Conservation (phyloP, 495 filamentous ascomycete genomes). For the Xylaria telfairii region DNA sequence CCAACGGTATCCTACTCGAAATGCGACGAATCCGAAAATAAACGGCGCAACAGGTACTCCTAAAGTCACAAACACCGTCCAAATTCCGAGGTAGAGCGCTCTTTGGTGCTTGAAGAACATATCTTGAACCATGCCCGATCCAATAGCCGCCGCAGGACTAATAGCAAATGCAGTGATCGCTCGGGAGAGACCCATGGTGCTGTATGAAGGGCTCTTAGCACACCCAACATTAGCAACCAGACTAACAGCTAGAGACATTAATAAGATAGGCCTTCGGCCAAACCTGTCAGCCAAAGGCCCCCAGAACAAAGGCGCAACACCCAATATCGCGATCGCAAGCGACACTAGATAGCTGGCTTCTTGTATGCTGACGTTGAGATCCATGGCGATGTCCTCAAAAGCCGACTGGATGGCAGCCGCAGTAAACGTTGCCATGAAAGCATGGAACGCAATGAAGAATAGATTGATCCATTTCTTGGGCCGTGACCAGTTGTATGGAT, state of each 20-base stretch:
- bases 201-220: constrained; percentile 54
- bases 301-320: constrained; percentile 60
- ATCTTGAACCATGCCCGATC: constrained; percentile 61
- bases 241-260: background rate
- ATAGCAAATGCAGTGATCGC: constrained; percentile 60
- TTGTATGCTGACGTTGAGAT: constrained; percentile 49
- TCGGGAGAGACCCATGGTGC: constrained; percentile 51
- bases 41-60: constrained; percentile 50
- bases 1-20: constrained; percentile 47
- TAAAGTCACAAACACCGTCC: constrained; percentile 60
- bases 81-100: constrained; percentile 59
- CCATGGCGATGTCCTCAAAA: constrained; percentile 53
- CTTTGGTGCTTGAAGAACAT: constrained; percentile 57
- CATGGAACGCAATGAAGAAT: constrained; percentile 60
- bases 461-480: constrained; percentile 61
- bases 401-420: constrained; percentile 61
- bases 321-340: constrained; percentile 57
- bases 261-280: constrained; percentile 11
- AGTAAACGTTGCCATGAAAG: constrained; percentile 62
- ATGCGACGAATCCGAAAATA: constrained; percentile 50
- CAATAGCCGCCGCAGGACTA: constrained; percentile 56
- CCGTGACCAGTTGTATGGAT: constrained; percentile 62
- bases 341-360: constrained; percentile 57
- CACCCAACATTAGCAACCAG: constrained; percentile 56
- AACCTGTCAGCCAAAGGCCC: constrained; percentile 51